phyloP scores from a whole-genome alignment of 257 asterid species.

The Pogostemon cablin region DNA sequence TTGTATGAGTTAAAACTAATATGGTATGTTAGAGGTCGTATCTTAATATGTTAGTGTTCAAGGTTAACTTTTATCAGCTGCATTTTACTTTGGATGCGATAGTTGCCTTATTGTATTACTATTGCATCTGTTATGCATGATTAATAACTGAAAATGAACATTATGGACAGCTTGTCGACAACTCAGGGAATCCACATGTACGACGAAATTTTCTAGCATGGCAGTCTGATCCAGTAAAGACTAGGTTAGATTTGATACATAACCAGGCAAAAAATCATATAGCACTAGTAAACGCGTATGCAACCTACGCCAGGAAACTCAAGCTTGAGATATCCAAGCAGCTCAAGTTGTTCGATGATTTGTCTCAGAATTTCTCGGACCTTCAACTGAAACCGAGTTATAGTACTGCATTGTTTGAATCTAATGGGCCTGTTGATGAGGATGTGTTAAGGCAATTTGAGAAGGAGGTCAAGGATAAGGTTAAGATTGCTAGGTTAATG shows the following conservation, averaged over 20 bases:
- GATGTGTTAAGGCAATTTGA: conserved; percentile 91
- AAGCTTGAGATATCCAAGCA: conserved; percentile 84
- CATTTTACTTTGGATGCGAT: not conserved
- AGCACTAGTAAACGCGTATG: conserved; percentile 85
- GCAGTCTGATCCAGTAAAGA: conserved; percentile 84
- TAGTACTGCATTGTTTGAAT: conserved; percentile 64
- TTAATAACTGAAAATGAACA: conserved; percentile 7
- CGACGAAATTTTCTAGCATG: conserved; percentile 64
- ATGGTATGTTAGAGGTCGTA: not conserved
- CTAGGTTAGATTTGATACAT: conserved; percentile 77
- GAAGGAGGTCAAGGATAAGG: conserved; percentile 95
- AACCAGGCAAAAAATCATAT: conserved; percentile 85
- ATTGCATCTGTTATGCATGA: not conserved
- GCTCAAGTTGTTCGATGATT: conserved; percentile 87
- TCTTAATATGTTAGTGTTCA: not conserved
- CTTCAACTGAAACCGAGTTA: conserved; percentile 68
- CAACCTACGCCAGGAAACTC: conserved; percentile 88
- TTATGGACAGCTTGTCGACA: conserved; percentile 49
- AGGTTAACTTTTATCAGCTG: not conserved
- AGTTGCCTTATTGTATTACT: not conserved
- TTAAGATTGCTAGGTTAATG: conserved; percentile 84
- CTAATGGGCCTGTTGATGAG: conserved; percentile 84
- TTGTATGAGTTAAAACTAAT: not conserved
- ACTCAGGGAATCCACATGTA: conserved; percentile 56
- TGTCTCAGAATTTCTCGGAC: conserved; percentile 74